Evolutionary conservation across 2,329 filamentous ascomycete species (phyloP).

Genomic region (Curvularia lunata): DNA sequence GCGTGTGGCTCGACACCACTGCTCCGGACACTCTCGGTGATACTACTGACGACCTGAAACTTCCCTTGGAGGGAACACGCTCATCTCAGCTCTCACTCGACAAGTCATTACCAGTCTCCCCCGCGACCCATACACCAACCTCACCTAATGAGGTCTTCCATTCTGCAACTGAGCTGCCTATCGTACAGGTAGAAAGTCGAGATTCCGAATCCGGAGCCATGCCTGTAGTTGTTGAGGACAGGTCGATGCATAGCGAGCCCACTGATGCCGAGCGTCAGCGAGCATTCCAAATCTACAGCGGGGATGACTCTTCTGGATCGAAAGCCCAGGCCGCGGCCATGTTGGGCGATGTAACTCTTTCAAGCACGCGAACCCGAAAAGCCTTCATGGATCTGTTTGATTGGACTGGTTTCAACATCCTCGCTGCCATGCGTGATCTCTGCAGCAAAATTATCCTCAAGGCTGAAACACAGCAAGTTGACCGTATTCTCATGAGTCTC

Average conservation of each 20-base stretch:
- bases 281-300: slow-evolving; percentile 83
- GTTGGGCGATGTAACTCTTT: slow-evolving; percentile 73
- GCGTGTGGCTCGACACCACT: slow-evolving; percentile 52
- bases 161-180: slow-evolving; percentile 57
- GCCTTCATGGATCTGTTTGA: slow-evolving; percentile 96
- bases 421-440: slow-evolving; percentile 77
- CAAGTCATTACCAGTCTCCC: slow-evolving; percentile 42
- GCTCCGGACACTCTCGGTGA: slow-evolving; percentile 41
- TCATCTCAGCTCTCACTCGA: slow-evolving; percentile 46
- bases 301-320: slow-evolving; percentile 78
- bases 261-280: slow-evolving; percentile 75
- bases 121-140: slow-evolving; percentile 46
- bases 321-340: slow-evolving; percentile 84
- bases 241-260: slow-evolving; percentile 48
- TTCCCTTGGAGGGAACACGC: slow-evolving; percentile 50
- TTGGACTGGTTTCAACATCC: slow-evolving; percentile 80
- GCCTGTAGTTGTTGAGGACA: slow-evolving; percentile 46
- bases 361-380: slow-evolving; percentile 61
- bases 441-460: slow-evolving; percentile 83
- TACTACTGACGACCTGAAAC: slow-evolving; percentile 39
- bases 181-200: slow-evolving; percentile 58
- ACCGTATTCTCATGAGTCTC: slow-evolving; percentile 89
- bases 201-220: slow-evolving; percentile 50
- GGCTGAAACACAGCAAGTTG: slow-evolving; percentile 95
- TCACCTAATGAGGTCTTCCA: slow-evolving; percentile 55